Percentiles rank a stretch among this genome's conserved stretches.
Conservation (phyloP, 2,329 filamentous ascomycete species). For the Aspergillus sp. region DNA sequence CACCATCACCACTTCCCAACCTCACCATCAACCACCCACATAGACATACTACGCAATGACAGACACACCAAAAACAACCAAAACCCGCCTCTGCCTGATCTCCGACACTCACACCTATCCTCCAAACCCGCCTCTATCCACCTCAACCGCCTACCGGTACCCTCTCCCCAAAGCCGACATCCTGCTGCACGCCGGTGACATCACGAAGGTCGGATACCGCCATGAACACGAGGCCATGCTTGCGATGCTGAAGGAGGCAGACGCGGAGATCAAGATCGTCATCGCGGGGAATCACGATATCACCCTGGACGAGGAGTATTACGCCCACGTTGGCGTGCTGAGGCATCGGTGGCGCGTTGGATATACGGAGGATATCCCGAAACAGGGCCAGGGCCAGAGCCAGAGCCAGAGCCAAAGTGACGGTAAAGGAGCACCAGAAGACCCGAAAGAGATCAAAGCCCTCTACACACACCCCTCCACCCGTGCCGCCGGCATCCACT, state of each 20-base stretch:
- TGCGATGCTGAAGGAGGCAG: constrained; percentile 39
- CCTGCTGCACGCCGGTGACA: constrained; percentile 51
- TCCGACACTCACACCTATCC: constrained; percentile 35
- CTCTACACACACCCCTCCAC: constrained; percentile 43
- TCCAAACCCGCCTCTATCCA: constrained; percentile 15
- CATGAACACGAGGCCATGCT: constrained; percentile 43
- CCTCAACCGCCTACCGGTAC: constrained; percentile 24
- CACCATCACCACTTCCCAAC: neutral
- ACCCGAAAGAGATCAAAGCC: constrained; percentile 27
- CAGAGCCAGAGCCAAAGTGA: too few species aligned
- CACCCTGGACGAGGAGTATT: constrained; percentile 47
- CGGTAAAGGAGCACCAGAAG: too few species aligned
- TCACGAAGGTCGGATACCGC: constrained; percentile 45
- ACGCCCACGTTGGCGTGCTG: constrained; percentile 21
- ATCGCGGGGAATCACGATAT: constrained; percentile 58
- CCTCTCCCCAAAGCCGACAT: constrained; percentile 47
- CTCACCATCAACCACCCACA: too few species aligned
- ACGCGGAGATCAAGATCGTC: constrained; percentile 52
- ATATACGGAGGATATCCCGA: constrained; percentile 4
- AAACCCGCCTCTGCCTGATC: constrained; percentile 36
- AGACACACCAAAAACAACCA: constrained; percentile 14
- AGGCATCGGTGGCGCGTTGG: constrained; percentile 19
- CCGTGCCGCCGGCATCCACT: constrained; percentile 40
- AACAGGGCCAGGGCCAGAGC: too few species aligned
- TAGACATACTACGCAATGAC: constrained; percentile 4